phyloP scores from a whole-genome alignment of 164 flowering plant genomes.

The Taxillus chinensis region DNA sequence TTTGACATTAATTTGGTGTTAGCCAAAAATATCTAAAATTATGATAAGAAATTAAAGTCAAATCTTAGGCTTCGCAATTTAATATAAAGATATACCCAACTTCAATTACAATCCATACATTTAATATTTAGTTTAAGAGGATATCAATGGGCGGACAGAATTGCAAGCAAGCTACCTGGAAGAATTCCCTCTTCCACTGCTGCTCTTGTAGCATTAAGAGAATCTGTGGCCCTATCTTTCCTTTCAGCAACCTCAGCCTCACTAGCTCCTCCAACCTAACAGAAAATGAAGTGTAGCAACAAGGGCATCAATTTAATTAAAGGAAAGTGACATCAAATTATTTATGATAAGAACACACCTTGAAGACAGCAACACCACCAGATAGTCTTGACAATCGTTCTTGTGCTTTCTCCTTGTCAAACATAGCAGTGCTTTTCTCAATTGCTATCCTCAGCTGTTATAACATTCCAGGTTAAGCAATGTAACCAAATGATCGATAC shows the following conservation, averaged over 20 bases:
- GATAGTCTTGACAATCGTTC: conserved; percentile 75
- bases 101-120: too few relatives aligned
- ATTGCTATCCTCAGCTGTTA: conserved; percentile 50
- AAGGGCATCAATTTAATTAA: not conserved
- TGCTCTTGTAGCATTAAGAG: conserved; percentile 79
- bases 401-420: conserved; percentile 85
- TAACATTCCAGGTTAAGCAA: not conserved
- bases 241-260: conserved; percentile 86
- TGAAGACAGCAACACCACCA: conserved; percentile 86
- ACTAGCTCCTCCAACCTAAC: conserved; percentile 80
- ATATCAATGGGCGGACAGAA: not conserved
- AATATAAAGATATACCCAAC: too few relatives aligned
- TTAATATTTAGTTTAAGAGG: too few relatives aligned
- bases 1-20: not conserved
- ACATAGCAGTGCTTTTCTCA: conserved; percentile 54
- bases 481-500: too few relatives aligned
- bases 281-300: conserved; percentile 4
- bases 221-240: conserved; percentile 81
- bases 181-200: conserved; percentile 92
- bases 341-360: conserved; percentile 25
- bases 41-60: too few relatives aligned
- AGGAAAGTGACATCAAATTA: too few relatives aligned
- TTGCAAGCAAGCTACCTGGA: conserved; percentile 43
- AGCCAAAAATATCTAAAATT: too few relatives aligned
- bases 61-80: too few relatives aligned